Evolutionary conservation across 139 green algal species (phyloP), one percentile per base, ranked within the genome.

Genomic region (Micractinium conductrix): DNA sequence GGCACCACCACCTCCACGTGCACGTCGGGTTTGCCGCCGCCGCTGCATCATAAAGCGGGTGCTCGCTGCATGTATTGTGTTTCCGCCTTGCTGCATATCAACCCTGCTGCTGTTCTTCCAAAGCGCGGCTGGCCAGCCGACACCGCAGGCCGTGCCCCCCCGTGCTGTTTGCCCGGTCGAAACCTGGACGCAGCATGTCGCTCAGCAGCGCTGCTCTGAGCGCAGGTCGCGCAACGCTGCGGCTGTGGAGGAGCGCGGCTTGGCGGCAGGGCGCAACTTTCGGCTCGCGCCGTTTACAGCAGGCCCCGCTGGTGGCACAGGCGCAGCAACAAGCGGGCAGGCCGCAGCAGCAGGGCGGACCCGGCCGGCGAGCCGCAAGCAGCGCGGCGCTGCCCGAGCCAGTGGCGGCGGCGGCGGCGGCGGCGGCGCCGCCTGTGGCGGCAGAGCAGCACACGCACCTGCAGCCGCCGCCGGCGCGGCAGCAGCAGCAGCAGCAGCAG

Each of bases 271-370:
- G 28, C 16, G n/a, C 26, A 50, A 28, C 68, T n/a, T n/a, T 14
- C 65, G 14, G 16, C 65, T 44, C 65, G 65, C 35, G 12, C 14
- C 65, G 14, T 72, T 33, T 33, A 72, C 65, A 4, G 33, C 33
- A 14, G 65, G 14, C 8, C 6, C n/a, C 37, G 14, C 14, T 28
- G 9, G 65, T 19, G 17, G 65, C 65, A 16, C 65, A 70, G 62
- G n/a, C 30, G 30, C 62, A 72, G 65, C 65, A 72, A 22, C 65
- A 40, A 19, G 33, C 21, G 9, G 33, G 26, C 8, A 33, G 37
- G 65, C 65, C 24, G 65, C 65, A 72, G 33, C 65, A 38, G n/a
- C 65, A 72, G 65, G n/a, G n/a, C n/a, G n/a, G n/a, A n/a, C n/a
- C n/a, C 65, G 65, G n/a, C 65, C 33, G 65, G 12, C 65, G 65